These are phyloP conservation scores for Plantago coronopus DNA, from an alignment of 305 asterid genomes.

Conservation along the genomic window DNA sequence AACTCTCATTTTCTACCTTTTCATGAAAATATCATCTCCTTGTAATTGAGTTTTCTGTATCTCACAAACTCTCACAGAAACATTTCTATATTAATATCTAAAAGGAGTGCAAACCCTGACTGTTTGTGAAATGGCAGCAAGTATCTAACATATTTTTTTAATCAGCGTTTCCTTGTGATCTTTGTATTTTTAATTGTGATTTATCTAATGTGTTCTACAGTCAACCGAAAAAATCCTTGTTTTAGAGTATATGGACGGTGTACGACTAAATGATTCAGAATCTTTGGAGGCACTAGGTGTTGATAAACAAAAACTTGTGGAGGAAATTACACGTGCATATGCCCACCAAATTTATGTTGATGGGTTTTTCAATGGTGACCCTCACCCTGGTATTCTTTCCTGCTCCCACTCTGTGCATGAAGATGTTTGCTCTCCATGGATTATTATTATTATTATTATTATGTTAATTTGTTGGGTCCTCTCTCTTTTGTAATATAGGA, in stretches of 20 bases:
- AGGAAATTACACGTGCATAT: slow-evolving; percentile 96
- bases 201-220: slow-evolving; percentile 38
- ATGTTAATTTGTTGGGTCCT: slow-evolving; percentile 16
- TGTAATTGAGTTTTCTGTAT: too few species aligned
- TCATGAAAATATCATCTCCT: too few species aligned
- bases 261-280: slow-evolving; percentile 75
- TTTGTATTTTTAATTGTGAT: neutral
- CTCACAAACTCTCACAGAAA: too few species aligned
- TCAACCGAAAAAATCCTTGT: slow-evolving; percentile 90
- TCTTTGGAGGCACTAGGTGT: slow-evolving; percentile 73
- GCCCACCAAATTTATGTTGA: slow-evolving; percentile 96
- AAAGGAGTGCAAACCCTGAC: too few species aligned
- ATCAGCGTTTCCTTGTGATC: neutral
- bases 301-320: slow-evolving; percentile 89
- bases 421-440: neutral
- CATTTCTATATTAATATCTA: too few species aligned
- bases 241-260: slow-evolving; percentile 94
- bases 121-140: too few species aligned
- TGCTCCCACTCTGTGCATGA: slow-evolving; percentile 20
- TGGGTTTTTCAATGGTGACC: slow-evolving; percentile 99
- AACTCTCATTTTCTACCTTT: too few species aligned
- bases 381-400: slow-evolving; percentile 77
- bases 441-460: too few species aligned
- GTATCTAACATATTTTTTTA: too few species aligned
- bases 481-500: slow-evolving; percentile 44